A percentile compares a stretch with the other conserved stretches of the same genome.
Conservation (phyloP, 2,329 filamentous ascomycete genomes). For the Beauveria bassiana region DNA sequence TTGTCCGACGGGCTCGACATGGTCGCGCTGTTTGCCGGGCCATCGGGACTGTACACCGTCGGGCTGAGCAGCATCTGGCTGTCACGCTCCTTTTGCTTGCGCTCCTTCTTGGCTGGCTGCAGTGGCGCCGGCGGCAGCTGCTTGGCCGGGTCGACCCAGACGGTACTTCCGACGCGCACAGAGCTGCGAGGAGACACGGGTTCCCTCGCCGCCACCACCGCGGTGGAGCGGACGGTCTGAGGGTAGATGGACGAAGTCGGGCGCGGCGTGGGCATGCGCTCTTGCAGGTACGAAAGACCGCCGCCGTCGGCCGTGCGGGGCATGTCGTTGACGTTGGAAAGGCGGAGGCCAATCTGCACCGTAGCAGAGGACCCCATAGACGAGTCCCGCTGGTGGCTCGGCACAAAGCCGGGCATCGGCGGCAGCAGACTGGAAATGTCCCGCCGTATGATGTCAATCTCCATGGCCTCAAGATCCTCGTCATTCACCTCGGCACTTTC, state of each 20-base stretch:
- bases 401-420: slow-evolving; percentile 21
- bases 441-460: background rate
- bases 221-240: background rate
- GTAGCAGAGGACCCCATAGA: slow-evolving; percentile 60
- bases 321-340: slow-evolving; percentile 52
- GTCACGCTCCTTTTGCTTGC: slow-evolving; percentile 17
- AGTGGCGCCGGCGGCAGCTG: slow-evolving; percentile 7
- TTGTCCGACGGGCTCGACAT: slow-evolving; percentile 7
- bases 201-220: background rate
- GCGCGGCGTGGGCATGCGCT: slow-evolving; percentile 1
- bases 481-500: slow-evolving; percentile 1
- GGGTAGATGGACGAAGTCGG: slow-evolving; percentile 10
- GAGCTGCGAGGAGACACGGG: background rate
- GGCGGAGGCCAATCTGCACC: slow-evolving; percentile 62
- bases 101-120: background rate
- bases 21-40: slow-evolving; percentile 8
- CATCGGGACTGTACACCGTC: slow-evolving; percentile 41
- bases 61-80: slow-evolving; percentile 39
- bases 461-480: background rate
- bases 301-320: slow-evolving; percentile 18
- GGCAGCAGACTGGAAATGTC: slow-evolving; percentile 24
- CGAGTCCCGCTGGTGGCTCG: slow-evolving; percentile 44
- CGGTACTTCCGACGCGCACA: background rate
- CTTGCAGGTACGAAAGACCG: slow-evolving; percentile 8
- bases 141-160: slow-evolving; percentile 7